phyloP scores from a whole-genome alignment of 306 rosid genomes.

The Luffa acutangula region DNA sequence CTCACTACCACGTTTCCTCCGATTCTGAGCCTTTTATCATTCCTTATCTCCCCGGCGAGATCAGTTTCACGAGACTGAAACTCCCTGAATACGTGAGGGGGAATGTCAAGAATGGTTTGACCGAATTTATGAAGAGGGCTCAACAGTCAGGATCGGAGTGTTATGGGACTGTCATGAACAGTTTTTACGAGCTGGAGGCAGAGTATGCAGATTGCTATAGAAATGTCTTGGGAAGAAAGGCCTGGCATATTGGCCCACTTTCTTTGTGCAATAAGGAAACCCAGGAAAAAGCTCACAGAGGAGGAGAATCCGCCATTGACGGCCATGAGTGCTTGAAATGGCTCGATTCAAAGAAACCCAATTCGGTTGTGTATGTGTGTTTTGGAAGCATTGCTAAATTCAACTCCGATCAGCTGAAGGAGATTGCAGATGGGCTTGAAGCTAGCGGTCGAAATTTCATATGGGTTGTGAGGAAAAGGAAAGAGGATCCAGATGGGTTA shows the following conservation, averaged over 20 bases:
- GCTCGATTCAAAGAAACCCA: too few relatives aligned
- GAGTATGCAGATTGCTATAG: slow-evolving; percentile 21
- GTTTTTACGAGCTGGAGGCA: slow-evolving; percentile 3
- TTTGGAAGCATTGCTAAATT: too few relatives aligned
- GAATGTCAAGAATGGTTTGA: not conserved
- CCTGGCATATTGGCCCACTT: slow-evolving; percentile 28
- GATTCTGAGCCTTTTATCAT: slow-evolving; percentile 33
- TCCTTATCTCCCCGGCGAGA: slow-evolving; percentile 35
- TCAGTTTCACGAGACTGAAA: slow-evolving; percentile 28
- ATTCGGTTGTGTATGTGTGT: too few relatives aligned
- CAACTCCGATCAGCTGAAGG: too few relatives aligned
- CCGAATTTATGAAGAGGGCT: not conserved
- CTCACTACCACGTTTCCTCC: slow-evolving; percentile 26
- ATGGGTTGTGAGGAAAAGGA: too few relatives aligned
- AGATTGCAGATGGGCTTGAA: too few relatives aligned
- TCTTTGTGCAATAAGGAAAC: slow-evolving; percentile 8
- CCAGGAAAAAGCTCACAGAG: too few relatives aligned
- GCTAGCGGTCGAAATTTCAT: too few relatives aligned
- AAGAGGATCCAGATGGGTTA: too few relatives aligned
- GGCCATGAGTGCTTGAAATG: too few relatives aligned
- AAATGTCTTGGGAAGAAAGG: slow-evolving; percentile 14
- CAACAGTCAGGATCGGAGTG: not conserved
- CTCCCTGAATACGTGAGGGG: not conserved
- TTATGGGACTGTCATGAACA: slow-evolving; percentile 19
- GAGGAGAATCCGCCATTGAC: too few relatives aligned